Percentiles rank a stretch among this genome's conserved stretches.
Conservation (phyloP, 495 filamentous ascomycete genomes). For the Beverwykella pulmonaria region DNA sequence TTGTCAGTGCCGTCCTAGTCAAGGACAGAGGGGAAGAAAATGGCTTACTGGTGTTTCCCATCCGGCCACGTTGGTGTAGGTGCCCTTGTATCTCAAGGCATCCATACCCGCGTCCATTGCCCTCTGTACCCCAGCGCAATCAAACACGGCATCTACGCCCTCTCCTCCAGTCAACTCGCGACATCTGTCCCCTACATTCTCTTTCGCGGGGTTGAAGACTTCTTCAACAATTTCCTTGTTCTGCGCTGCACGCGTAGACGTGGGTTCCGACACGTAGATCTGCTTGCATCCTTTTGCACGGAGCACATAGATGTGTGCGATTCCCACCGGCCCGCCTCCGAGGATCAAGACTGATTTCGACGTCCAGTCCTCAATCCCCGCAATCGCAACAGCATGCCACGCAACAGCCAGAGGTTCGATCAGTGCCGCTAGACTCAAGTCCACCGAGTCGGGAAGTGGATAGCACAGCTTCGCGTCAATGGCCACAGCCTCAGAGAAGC, state of each 20-base stretch:
- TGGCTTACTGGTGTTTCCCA: constrained; percentile 35
- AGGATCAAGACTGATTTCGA: constrained; percentile 30
- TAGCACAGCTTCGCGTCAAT: constrained; percentile 33
- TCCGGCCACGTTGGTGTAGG: constrained; percentile 40
- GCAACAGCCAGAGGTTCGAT: constrained; percentile 42
- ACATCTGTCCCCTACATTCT: constrained; percentile 38
- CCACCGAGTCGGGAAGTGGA: constrained; percentile 30
- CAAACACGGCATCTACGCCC: constrained; percentile 41
- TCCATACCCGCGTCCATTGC: constrained; percentile 38
- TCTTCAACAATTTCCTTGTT: constrained; percentile 27
- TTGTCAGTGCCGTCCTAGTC: not conserved
- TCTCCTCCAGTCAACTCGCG: constrained; percentile 33
- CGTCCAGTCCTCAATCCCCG: constrained; percentile 17
- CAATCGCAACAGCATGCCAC: constrained; percentile 34
- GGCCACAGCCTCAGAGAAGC: constrained; percentile 35
- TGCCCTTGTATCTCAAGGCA: constrained; percentile 36
- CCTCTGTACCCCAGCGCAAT: constrained; percentile 37
- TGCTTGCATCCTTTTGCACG: constrained; percentile 27
- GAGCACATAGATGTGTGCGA: constrained; percentile 38
- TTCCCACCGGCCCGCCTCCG: constrained; percentile 41
- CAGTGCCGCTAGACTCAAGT: constrained; percentile 33
- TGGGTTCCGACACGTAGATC: constrained; percentile 39
- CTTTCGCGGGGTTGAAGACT: constrained; percentile 37
- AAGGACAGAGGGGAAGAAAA: no score
- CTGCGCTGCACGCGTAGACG: constrained; percentile 32